Base-by-base conservation (phyloP, 768 basidiomycete species). In the Naganishia onofrii region DNA sequence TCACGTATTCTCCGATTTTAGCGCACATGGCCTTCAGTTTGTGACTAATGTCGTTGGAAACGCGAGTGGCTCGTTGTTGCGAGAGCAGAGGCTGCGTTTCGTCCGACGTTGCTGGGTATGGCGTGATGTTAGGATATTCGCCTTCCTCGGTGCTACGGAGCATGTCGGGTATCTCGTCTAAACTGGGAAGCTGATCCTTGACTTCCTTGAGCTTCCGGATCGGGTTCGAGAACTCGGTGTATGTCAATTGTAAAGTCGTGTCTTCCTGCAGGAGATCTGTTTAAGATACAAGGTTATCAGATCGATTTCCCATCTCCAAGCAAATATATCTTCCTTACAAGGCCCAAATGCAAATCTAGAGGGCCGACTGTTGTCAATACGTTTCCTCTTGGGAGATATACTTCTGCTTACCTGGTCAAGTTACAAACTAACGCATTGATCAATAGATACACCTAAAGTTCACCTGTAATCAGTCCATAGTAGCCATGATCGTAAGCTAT, bases 361-460 rank as follows among this genome's bases (percentile, higher is more conserved):
- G 1, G 12, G 28, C 57, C 28, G 46, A 13, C 42, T 17, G 6
- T 21, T 15, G 26, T 44, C 38, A 28, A 4, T 29, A 44, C 36
- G 21, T n/a, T 2, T 17, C 12, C 1, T 23, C 1, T 23, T 26
- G 23, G 42, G 13, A 17, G 46, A 34, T 23, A 38, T 12, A 51
- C 6, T 26, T 38, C 5, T 29, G 36, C 69, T 26, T 48, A 73
- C 71, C 76, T 64, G 17, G 78, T 74, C 31, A 81, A 68, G 64
- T 81, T 81, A 23, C 75, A 75, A 8, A 79, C 76, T 44, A 81
- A 67, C 0, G 80, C 76, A 38, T 81, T 79, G 68, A 81, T 78
- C 64, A 81, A 66, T 46, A 81, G 54, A 56, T 78, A 79, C 0
- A 69, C 68, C 68, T 69, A n/a, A 7, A 34, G 38, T 17, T 10